These are phyloP conservation scores for Elongisporangium prolatum DNA, from an alignment of 352 stramenopile genomes.

Conservation along the genomic window DNA sequence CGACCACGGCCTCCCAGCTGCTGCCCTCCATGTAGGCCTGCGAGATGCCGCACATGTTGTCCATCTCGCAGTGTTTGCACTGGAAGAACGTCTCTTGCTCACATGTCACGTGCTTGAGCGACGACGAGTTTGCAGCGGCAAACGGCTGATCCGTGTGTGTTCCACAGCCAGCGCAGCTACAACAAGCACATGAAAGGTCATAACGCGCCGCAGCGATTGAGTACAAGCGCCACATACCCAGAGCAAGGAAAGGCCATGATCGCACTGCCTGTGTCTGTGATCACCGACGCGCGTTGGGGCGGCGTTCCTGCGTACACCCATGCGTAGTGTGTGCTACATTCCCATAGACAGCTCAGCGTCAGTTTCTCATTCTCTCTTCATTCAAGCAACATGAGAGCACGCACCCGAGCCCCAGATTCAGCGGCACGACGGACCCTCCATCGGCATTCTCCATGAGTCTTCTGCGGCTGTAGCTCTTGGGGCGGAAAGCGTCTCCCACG, in stretches of 20 bases:
- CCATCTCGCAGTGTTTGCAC: slow-evolving; percentile 39
- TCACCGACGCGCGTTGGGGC: slow-evolving; percentile 76
- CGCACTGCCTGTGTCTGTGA: slow-evolving; percentile 75
- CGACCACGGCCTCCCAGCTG: slow-evolving; percentile 74
- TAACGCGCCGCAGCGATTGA: not conserved
- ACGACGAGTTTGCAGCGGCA: slow-evolving; percentile 49
- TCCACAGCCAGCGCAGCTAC: slow-evolving; percentile 57
- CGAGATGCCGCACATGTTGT: slow-evolving; percentile 60
- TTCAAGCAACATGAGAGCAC: not conserved
- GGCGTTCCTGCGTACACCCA: slow-evolving; percentile 80
- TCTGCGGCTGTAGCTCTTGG: slow-evolving; percentile 41
- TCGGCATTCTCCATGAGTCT: slow-evolving; percentile 21
- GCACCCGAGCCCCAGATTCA: slow-evolving; percentile 64
- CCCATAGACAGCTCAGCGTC: not conserved
- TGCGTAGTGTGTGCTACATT: slow-evolving; percentile 71
- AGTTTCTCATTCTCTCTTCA: slow-evolving; percentile 5
- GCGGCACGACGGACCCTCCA: slow-evolving; percentile 38
- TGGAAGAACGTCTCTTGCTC: slow-evolving; percentile 39
- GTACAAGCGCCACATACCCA: slow-evolving; percentile 15
- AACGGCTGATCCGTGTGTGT: slow-evolving; percentile 77
- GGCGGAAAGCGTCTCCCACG: slow-evolving; percentile 17
- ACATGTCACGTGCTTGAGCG: slow-evolving; percentile 68
- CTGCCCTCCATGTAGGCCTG: slow-evolving; percentile 86
- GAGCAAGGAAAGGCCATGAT: slow-evolving; percentile 82
- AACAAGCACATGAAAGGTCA: not conserved